These are phyloP conservation scores for Volvox reticuliferus DNA, from an alignment of 139 green algal species.

Conservation along the genomic window DNA sequence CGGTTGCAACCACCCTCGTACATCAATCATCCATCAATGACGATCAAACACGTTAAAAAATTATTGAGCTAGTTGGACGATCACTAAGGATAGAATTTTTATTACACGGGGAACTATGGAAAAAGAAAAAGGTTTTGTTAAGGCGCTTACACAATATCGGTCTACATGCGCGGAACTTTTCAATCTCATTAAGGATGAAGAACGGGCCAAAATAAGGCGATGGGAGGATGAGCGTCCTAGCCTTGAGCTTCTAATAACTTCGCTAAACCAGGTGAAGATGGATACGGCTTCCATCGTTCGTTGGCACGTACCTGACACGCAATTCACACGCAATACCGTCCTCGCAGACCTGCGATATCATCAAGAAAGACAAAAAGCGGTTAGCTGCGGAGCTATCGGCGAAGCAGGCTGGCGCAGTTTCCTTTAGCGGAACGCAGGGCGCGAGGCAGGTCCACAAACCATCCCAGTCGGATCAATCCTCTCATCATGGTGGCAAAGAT, in stretches of 20 bases:
- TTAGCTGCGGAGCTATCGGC: conserved; percentile 28
- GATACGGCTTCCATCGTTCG: not conserved
- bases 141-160: not conserved
- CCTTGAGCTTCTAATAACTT: conserved; percentile 21
- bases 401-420: conserved; percentile 8
- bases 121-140: conserved; percentile 3
- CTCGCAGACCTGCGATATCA: conserved; percentile 37
- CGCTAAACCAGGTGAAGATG: conserved; percentile 26
- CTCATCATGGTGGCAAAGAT: conserved; percentile 15
- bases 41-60: no score
- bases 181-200: conserved; percentile 38
- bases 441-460: not conserved
- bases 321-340: not conserved
- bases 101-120: not conserved
- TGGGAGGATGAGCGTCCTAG: conserved; percentile 49
- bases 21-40: no score
- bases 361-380: conserved; percentile 52
- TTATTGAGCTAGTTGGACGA: no score
- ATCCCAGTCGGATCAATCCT: not conserved
- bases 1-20: no score
- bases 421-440: not conserved
- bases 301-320: not conserved
- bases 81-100: not conserved
- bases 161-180: not conserved
- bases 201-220: conserved; percentile 3